Base-by-base conservation (phyloP, 2,329 filamentous ascomycete genomes). In the Pestalotiopsis sp. region DNA sequence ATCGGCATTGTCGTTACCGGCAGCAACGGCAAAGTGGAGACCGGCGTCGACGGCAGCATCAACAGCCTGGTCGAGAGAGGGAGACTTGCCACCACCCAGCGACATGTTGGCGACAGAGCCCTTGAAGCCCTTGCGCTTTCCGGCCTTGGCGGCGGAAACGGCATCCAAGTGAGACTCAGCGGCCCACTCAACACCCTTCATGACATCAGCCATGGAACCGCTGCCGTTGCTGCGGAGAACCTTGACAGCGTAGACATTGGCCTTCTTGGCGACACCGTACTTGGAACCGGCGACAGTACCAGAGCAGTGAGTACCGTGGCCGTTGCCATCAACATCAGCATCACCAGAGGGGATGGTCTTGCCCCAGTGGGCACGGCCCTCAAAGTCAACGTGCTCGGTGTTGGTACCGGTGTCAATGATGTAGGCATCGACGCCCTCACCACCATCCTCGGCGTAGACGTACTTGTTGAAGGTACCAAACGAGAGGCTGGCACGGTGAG, bases 231-330 rank as follows among this genome's bases (percentile, higher is more conserved):
- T 98, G 81, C 92, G 91, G 76, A 99, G 92, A 56, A 99, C 96
- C 91, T 99, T 99, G 87, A 99, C 95, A 73, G 96, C 96, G 79
- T 97, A 95, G 82, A 99, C 87, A 76, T 94, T 91, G 79, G 97
- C 96, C 90, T 98, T 98, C 92, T 99, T 99, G 81, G 96, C 95
- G 73, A 99, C 96, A 89, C 96, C 96, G 80, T 97, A 99, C 87
- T 97, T 98, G 90, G 96, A 97, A 81, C 97, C 96, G 74, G 93
- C 96, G 77, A 99, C 92, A 72, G 97, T 99, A 76, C 96, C 96
- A 73, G 96, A 98, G 91, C 96, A 99, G 89, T 99, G 96, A 78
- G 96, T 99, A 77, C 96, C 96, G 87, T 99, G 96, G 71, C 96
- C 96, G 78, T 99, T 99, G 82, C 96, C 96, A 84, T 99, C 96